These are phyloP conservation scores for Terfezia boudieri DNA, from an alignment of 495 filamentous ascomycete genomes.

Conservation along the genomic window DNA sequence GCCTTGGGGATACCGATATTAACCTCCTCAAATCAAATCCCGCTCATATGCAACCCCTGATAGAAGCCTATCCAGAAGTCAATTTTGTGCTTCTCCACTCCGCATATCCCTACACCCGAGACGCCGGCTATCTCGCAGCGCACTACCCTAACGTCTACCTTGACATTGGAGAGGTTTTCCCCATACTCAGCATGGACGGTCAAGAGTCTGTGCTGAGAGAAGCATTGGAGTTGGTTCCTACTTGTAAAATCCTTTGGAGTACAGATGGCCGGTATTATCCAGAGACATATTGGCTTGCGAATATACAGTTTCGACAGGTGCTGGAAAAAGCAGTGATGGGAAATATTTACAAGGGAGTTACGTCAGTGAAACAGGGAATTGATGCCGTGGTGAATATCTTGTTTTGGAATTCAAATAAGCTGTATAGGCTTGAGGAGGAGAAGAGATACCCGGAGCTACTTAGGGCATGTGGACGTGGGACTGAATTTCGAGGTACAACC, in stretches of 20 bases:
- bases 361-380: constrained; percentile 31
- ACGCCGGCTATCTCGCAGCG: constrained; percentile 60
- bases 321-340: constrained; percentile 33
- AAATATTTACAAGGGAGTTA: constrained; percentile 36
- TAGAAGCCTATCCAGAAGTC: constrained; percentile 41
- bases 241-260: constrained; percentile 61
- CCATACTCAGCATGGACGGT: constrained; percentile 55
- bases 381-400: constrained; percentile 32
- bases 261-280: constrained; percentile 69
- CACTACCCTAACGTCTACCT: constrained; percentile 68
- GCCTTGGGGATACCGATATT: constrained; percentile 69
- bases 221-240: constrained; percentile 54
- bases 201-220: constrained; percentile 53
- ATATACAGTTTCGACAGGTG: constrained; percentile 53
- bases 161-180: constrained; percentile 74
- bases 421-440: constrained; percentile 29
- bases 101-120: constrained; percentile 62
- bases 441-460: no score
- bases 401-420: constrained; percentile 42
- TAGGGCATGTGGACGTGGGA: background rate
- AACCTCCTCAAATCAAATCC: constrained; percentile 47
- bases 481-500: no score
- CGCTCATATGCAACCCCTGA: constrained; percentile 51
- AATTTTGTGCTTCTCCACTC: constrained; percentile 66
- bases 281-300: constrained; percentile 61